phyloP scores from a whole-genome alignment of 2,329 filamentous ascomycete genomes.

The Periconia digitata region DNA sequence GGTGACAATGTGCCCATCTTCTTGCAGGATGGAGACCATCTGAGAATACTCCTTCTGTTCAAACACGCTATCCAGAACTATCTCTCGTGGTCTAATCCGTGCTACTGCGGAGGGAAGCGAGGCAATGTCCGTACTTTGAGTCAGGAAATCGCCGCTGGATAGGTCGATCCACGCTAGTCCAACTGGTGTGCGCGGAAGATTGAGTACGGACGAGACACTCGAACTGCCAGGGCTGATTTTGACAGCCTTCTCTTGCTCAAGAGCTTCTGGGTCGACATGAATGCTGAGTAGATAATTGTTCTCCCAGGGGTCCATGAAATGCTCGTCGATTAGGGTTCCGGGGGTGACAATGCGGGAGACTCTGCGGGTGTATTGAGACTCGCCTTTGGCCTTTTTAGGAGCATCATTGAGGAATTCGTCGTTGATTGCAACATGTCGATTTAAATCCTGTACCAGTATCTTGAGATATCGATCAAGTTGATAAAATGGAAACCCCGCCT shows the following conservation, averaged over 20 bases:
- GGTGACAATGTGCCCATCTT: constrained; percentile 75
- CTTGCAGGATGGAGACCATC: constrained; percentile 68
- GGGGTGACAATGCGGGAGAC: constrained; percentile 90
- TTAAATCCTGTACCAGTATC: constrained; percentile 85
- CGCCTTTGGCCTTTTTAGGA: constrained; percentile 72
- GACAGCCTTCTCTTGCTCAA: constrained; percentile 24
- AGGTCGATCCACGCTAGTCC: constrained; percentile 94
- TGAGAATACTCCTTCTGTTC: constrained; percentile 60
- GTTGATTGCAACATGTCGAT: constrained; percentile 88
- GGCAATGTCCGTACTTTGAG: constrained; percentile 70
- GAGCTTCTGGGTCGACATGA: constrained; percentile 54
- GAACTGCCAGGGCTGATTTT: constrained; percentile 31
- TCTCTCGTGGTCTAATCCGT: constrained; percentile 79
- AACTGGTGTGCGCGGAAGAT: constrained; percentile 51
- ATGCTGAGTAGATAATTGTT: constrained; percentile 92
- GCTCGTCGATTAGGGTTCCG: constrained; percentile 94
- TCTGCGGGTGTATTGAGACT: constrained; percentile 78
- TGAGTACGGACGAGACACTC: constrained; percentile 34
- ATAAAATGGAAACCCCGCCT: constrained; percentile 91
- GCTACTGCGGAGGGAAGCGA: constrained; percentile 79
- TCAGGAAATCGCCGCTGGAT: constrained; percentile 92
- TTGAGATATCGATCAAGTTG: constrained; percentile 93
- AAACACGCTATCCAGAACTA: constrained; percentile 66
- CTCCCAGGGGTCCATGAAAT: constrained; percentile 90
- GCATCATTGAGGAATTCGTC: constrained; percentile 84